Conservation (phyloP, 1,284 basidiomycete species). For the Apiotrichum porosum region DNA sequence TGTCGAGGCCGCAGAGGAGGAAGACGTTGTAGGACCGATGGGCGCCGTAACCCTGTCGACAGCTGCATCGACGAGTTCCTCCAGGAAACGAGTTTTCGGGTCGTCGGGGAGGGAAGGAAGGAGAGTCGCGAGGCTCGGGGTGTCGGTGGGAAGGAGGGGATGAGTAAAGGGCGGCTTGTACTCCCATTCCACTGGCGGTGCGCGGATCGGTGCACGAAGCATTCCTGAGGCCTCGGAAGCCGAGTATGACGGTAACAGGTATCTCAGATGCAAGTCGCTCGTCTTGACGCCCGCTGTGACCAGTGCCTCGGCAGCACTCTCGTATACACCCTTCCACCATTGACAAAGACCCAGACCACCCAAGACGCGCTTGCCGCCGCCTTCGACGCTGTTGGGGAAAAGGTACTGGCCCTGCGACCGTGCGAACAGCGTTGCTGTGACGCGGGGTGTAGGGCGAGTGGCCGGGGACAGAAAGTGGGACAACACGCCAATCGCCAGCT, state of each 20-base stretch:
- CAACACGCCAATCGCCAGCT: constrained; percentile 66
- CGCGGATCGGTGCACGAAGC: constrained; percentile 50
- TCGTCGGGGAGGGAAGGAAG: constrained; percentile 89
- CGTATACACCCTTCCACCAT: constrained; percentile 84
- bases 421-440: constrained; percentile 87
- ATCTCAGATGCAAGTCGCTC: constrained; percentile 48
- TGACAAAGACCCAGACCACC: constrained; percentile 74
- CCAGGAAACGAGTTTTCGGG: constrained; percentile 84
- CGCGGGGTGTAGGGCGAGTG: constrained; percentile 57
- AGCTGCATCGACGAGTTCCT: constrained; percentile 61
- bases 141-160: constrained; percentile 5
- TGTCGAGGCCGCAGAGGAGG: constrained; percentile 42
- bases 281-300: constrained; percentile 17
- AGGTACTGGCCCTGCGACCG: constrained; percentile 87
- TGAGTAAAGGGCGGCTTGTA: constrained; percentile 30
- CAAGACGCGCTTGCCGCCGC: constrained; percentile 63
- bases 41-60: constrained; percentile 35
- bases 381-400: constrained; percentile 84
- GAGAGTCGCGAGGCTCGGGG: constrained; percentile 57
- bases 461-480: constrained; percentile 63
- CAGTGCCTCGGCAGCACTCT: constrained; percentile 54
- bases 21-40: constrained; percentile 23
- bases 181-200: constrained; percentile 27
- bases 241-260: constrained; percentile 67
- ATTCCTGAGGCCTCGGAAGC: constrained; percentile 65